Evolutionary conservation across 2,329 filamentous ascomycete species (phyloP), one percentile per base, ranked within the genome.

Genomic region (Cercospora beticola): DNA sequence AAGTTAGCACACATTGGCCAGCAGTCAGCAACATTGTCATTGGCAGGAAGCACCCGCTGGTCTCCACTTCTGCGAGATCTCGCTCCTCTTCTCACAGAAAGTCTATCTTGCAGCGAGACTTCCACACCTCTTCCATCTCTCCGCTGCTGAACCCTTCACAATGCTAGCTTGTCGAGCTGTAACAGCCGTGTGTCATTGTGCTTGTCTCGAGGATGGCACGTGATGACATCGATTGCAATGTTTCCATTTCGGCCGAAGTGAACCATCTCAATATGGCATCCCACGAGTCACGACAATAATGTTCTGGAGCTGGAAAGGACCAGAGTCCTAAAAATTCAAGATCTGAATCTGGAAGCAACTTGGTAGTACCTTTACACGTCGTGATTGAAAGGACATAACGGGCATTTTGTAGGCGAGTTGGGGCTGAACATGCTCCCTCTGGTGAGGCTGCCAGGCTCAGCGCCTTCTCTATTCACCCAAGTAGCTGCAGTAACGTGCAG

Each of bases 1-100:
- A 58, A 58, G 54, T 58, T 58, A 58, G 54, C 54, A 58, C 54
- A 58, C 46, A 58, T 30, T 58, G 54, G 54, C 30, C 54, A 16
- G 26, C 54, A 12, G 54, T 57, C 54, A 57, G 54, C 54, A 31
- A 30, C 21, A 57, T 16, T n/a, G 14, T 5, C 2, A 58, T 58
- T 58, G 54, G 54, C 54, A 10, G 30, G 49, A n/a, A 30, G 12
- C 21, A 6, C 10, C 54, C 30, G 54, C n/a, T 10, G 9, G 23
- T 16, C 54, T 1, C 54, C 54, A 58, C 54, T 58, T 58, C 12
- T 31, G 54, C 54, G 30, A 31, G 54, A 58, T 58, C 26, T 30
- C 21, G 49, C 26, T 14, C 26, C 26, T 58, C 54, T 58, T 12
- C 26, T 28, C 16, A 30, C 30, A 18, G 54, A 30, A 58, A 58